Evolutionary conservation across 371 early-diverging fungal genomes (phyloP).

Genomic region (Mucor mucedo): DNA sequence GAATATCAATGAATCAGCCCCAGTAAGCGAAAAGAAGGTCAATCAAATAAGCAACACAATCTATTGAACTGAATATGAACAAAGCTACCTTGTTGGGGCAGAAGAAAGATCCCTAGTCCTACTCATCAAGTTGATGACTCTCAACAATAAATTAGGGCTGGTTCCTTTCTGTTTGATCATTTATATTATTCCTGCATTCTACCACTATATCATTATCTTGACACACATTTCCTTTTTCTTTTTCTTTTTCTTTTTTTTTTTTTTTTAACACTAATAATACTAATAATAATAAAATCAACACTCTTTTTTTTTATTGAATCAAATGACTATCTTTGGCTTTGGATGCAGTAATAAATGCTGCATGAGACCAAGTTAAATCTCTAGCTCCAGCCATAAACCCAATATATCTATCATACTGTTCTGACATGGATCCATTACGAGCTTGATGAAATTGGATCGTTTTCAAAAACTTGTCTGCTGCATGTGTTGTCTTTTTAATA

Average conservation of each 20-base stretch:
- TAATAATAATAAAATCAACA: not conserved
- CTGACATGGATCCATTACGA: conserved; percentile 61
- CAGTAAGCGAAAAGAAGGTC: conserved; percentile 16
- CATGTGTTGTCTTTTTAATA: conserved; percentile 11
- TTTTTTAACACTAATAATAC: not conserved
- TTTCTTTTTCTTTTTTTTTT: not conserved
- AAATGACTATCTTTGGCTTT: conserved; percentile 30
- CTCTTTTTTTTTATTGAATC: conserved; percentile 16
- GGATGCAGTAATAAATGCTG: conserved; percentile 59
- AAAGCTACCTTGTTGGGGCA: conserved; percentile 61
- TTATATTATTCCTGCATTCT: not conserved
- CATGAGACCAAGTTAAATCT: conserved; percentile 82
- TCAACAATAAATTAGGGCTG: conserved; percentile 5
- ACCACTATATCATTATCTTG: not conserved
- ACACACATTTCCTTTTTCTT: not conserved
- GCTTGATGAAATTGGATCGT: conserved; percentile 61
- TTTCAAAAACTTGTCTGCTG: conserved; percentile 63
- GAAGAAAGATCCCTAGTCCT: conserved; percentile 46
- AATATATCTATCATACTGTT: conserved; percentile 64
- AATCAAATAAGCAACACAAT: conserved; percentile 11
- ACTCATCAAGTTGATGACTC: conserved; percentile 14
- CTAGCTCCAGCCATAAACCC: conserved; percentile 71
- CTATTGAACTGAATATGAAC: conserved; percentile 58
- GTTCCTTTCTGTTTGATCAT: conserved; percentile 1
- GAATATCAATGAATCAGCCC: conserved; percentile 3